Percentiles rank a stretch among this genome's conserved stretches.
These are phyloP conservation scores for Hypoxylon sp. DNA, from an alignment of 2,329 filamentous ascomycete genomes.

Conservation along the genomic window DNA sequence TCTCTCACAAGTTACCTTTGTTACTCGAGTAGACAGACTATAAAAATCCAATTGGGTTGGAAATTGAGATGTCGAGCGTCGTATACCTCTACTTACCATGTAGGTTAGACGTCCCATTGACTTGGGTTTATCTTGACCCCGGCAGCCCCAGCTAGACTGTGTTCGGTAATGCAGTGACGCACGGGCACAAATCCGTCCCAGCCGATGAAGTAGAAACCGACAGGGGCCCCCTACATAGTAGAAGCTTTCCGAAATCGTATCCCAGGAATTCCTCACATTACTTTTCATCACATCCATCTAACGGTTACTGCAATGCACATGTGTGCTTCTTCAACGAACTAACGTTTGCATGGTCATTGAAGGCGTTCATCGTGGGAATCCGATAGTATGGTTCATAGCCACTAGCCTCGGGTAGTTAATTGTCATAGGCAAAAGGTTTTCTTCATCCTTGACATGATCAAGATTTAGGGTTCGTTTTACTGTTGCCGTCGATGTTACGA, in stretches of 20 bases:
- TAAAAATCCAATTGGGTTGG: not conserved
- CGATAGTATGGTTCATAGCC: slow-evolving; percentile 23
- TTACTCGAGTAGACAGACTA: not conserved
- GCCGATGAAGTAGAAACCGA: slow-evolving; percentile 28
- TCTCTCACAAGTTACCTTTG: not conserved
- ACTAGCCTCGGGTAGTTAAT: slow-evolving; percentile 1
- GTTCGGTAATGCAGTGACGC: slow-evolving; percentile 41
- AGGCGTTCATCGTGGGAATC: slow-evolving; percentile 12
- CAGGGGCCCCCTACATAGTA: slow-evolving; percentile 35
- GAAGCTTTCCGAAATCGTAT: slow-evolving; percentile 25
- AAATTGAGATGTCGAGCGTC: not conserved
- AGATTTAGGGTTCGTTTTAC: not conserved
- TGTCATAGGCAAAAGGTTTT: not conserved
- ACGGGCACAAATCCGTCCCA: slow-evolving; percentile 30
- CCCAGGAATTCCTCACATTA: slow-evolving; percentile 23
- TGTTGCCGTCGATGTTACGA: not conserved
- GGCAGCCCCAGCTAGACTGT: slow-evolving; percentile 18
- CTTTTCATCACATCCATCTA: slow-evolving; percentile 15
- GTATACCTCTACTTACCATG: not conserved
- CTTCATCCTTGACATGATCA: not conserved
- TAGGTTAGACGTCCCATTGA: slow-evolving; percentile 1
- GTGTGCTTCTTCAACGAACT: slow-evolving; percentile 11
- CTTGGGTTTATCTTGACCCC: slow-evolving; percentile 22
- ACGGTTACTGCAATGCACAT: slow-evolving; percentile 25
- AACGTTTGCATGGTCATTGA: not conserved